Conservation (phyloP, 2,329 filamentous ascomycete genomes). For the Alternaria brassicicola region DNA sequence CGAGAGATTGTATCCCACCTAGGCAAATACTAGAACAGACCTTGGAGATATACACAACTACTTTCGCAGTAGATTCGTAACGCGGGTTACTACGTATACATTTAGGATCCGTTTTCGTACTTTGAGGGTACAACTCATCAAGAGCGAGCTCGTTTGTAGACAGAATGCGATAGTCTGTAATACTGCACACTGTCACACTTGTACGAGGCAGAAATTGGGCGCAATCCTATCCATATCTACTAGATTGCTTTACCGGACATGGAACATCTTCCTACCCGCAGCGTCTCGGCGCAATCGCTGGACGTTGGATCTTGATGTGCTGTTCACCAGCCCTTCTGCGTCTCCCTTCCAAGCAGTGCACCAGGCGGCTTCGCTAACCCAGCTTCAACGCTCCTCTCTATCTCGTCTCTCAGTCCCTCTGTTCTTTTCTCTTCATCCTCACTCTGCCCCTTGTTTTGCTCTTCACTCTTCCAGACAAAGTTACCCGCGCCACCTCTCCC, state of each 20-base stretch:
- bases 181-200: neutral
- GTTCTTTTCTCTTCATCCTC: slow-evolving; percentile 28
- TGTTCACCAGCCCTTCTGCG: slow-evolving; percentile 31
- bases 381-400: slow-evolving; percentile 51
- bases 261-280: neutral
- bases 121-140: neutral
- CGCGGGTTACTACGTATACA: neutral
- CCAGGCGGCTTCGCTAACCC: slow-evolving; percentile 49
- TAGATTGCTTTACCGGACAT: neutral
- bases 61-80: neutral
- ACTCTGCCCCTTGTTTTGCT: slow-evolving; percentile 35
- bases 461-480: slow-evolving; percentile 51
- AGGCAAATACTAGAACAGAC: too few species aligned
- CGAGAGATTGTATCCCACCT: too few species aligned
- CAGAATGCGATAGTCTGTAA: neutral
- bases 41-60: neutral
- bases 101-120: neutral
- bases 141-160: neutral
- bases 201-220: neutral
- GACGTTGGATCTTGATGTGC: neutral
- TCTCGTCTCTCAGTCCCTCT: slow-evolving; percentile 37
- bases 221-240: neutral
- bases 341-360: slow-evolving; percentile 47
- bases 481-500: slow-evolving; percentile 58
- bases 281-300: neutral